A percentile compares a stretch with the other conserved stretches of the same genome.
These are phyloP conservation scores for Chaetomium sp. DNA, from an alignment of 2,329 filamentous ascomycete species.

Conservation along the genomic window DNA sequence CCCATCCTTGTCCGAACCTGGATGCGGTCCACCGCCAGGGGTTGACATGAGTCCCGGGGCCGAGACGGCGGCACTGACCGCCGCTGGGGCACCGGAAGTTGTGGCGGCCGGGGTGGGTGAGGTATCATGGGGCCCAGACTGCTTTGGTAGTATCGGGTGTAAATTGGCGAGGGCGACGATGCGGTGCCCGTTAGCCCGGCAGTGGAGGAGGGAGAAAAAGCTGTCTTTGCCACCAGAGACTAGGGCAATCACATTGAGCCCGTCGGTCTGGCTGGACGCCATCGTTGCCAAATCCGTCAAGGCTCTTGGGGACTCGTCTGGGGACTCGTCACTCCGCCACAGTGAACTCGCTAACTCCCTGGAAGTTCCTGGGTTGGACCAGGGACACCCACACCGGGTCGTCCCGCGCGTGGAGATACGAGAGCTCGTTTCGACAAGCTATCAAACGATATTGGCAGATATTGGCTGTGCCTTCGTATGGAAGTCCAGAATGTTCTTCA, in stretches of 20 bases:
- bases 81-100: constrained; percentile 20
- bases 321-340: neutral
- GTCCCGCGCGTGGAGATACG: constrained; percentile 22
- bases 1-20: constrained; percentile 15
- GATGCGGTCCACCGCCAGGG: constrained; percentile 18
- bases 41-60: constrained; percentile 14
- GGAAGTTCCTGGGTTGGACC: neutral
- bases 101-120: constrained; percentile 14
- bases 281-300: constrained; percentile 4
- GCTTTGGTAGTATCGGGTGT: constrained; percentile 53
- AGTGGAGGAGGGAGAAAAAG: constrained; percentile 90
- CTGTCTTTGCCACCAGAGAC: constrained; percentile 98
- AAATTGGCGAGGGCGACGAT: constrained; percentile 90
- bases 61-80: constrained; percentile 29
- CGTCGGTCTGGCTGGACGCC: constrained; percentile 31
- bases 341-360: neutral
- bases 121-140: constrained; percentile 9
- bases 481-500: constrained; percentile 5
- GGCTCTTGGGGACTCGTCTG: neutral
- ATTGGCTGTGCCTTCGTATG: neutral
- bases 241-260: constrained; percentile 80
- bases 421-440: constrained; percentile 2
- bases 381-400: constrained; percentile 12
- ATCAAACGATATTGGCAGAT: neutral
- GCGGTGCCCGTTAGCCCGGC: constrained; percentile 79